Percentiles rank a stretch among this genome's conserved stretches.
Evolutionary conservation across 441 rosid genomes (phyloP).

Genomic region (Biscutella laevigata): DNA sequence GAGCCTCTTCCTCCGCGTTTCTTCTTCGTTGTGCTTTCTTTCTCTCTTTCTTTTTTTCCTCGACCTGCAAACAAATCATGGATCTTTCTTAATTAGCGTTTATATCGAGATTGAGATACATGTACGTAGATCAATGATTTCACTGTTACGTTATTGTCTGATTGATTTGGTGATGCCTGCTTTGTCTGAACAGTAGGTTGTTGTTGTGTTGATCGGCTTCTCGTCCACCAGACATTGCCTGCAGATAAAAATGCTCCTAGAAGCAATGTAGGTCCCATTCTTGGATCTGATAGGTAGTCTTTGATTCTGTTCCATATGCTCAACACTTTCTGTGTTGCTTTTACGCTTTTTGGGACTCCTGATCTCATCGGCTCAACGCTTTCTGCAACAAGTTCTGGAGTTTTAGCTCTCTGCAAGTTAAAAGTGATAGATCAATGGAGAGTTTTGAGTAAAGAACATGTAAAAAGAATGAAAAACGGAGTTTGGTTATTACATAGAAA

Average conservation of each 20-base stretch:
- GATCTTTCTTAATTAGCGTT: background rate
- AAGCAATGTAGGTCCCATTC: constrained; percentile 83
- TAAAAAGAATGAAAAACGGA: background rate
- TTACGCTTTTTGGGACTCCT: constrained; percentile 56
- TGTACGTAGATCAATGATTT: background rate
- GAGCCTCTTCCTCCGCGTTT: constrained; percentile 28
- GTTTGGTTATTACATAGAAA: constrained; percentile 54
- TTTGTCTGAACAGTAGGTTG: constrained; percentile 25
- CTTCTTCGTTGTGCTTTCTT: constrained; percentile 29
- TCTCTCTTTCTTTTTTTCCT: constrained; percentile 30
- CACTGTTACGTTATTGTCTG: constrained; percentile 28
- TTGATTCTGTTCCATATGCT: constrained; percentile 27
- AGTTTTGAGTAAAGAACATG: background rate
- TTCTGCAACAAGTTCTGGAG: constrained; percentile 86
- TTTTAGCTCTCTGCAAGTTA: constrained; percentile 60
- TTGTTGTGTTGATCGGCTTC: constrained; percentile 44
- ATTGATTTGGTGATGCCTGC: constrained; percentile 24
- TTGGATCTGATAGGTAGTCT: constrained; percentile 68
- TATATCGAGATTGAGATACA: background rate
- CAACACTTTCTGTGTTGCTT: constrained; percentile 42
- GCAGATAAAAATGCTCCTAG: constrained; percentile 66
- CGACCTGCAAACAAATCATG: constrained; percentile 21
- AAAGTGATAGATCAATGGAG: constrained; percentile 9
- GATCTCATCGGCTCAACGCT: constrained; percentile 62
- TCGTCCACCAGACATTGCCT: constrained; percentile 60